These are phyloP conservation scores for Trametes polyzona DNA, from an alignment of 1,284 basidiomycete genomes.

Conservation along the genomic window DNA sequence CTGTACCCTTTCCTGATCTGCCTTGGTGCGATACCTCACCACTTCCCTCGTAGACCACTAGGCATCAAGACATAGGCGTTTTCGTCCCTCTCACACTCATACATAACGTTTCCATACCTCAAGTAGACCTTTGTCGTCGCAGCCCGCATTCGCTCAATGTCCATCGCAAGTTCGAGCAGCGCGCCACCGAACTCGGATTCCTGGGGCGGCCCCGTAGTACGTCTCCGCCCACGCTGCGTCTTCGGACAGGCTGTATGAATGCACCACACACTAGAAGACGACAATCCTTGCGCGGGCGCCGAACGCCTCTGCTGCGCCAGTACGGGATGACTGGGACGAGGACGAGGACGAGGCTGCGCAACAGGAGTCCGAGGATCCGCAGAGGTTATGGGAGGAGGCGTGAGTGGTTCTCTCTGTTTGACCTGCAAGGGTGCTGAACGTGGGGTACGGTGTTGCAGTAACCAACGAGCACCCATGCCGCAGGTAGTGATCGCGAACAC, in stretches of 20 bases:
- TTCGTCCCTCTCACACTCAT: no score
- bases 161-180: not conserved
- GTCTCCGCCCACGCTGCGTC: conserved; percentile 4
- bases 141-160: not conserved
- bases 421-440: no score
- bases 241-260: not conserved
- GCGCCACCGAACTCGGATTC: conserved; percentile 6
- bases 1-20: no score
- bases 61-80: no score
- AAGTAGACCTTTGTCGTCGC: no score
- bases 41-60: no score
- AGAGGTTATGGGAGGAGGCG: conserved; percentile 50
- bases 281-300: not conserved
- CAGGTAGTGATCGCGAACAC: conserved; percentile 44
- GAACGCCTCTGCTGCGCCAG: not conserved
- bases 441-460: conserved; percentile 38
- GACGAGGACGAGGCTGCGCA: conserved; percentile 45
- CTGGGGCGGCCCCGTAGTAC: conserved; percentile 22
- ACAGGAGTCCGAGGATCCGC: conserved; percentile 37
- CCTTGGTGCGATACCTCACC: no score
- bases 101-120: no score
- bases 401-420: conserved; percentile 33
- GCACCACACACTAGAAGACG: not conserved
- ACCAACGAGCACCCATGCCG: conserved; percentile 50
- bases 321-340: conserved; percentile 51